Conservation (phyloP, 768 basidiomycete genomes). For the Clavaria fumosa region DNA sequence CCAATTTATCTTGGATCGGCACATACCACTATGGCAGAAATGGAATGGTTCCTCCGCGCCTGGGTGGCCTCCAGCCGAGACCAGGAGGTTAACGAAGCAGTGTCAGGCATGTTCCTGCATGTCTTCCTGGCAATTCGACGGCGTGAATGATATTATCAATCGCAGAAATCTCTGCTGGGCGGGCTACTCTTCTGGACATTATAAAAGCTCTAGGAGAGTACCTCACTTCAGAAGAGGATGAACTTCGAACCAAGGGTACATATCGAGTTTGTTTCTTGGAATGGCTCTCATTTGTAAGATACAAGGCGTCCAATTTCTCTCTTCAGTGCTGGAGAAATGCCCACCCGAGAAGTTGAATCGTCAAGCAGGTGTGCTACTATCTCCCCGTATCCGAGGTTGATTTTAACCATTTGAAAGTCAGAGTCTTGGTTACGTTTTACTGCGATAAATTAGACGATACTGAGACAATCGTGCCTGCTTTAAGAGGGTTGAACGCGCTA, state of each 20-base stretch:
- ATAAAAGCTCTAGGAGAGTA: conserved; percentile 82
- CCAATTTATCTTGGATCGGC: too few relatives aligned
- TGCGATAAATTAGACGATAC: conserved; percentile 76
- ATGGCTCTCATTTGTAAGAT: conserved; percentile 7
- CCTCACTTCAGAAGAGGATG: conserved; percentile 74
- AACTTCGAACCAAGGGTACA: conserved; percentile 64
- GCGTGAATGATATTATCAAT: too few relatives aligned
- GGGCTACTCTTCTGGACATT: conserved; percentile 50
- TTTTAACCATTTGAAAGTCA: conserved; percentile 31
- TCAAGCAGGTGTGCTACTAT: conserved; percentile 54
- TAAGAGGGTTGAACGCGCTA: conserved; percentile 60
- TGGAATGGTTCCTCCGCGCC: conserved; percentile 41
- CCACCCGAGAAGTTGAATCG: conserved; percentile 52
- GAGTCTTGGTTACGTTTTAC: conserved; percentile 72
- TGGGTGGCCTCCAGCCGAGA: conserved; percentile 57
- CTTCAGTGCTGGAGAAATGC: conserved; percentile 47
- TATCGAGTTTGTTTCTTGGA: conserved; percentile 4
- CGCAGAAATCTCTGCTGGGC: conserved; percentile 36
- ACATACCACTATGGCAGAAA: conserved; percentile 20
- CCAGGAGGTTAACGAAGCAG: conserved; percentile 40
- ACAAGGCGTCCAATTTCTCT: conserved; percentile 73
- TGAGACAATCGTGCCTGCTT: conserved; percentile 68
- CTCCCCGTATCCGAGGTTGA: background rate
- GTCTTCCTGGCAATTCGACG: conserved; percentile 1
- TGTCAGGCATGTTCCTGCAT: conserved; percentile 33